Evolutionary conservation across 2,329 filamentous ascomycete genomes (phyloP), one percentile per base, ranked within the genome.

Genomic region (Massarina eburnea): DNA sequence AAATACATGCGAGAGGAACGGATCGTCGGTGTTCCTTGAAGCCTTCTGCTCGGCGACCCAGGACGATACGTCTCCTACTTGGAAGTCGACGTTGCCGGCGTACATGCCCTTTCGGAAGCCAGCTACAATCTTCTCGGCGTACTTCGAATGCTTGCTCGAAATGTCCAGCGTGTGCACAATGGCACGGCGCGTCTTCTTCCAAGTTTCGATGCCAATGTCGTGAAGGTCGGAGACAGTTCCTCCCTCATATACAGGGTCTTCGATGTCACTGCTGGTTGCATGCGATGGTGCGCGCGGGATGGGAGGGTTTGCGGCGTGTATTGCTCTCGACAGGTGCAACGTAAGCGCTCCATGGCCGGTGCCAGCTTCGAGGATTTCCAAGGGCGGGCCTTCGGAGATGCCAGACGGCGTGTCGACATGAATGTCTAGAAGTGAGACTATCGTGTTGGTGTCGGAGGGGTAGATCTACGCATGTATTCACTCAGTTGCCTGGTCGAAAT

Each of bases 291-390:
- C 33, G 12, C 67, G 59, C 0, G 78, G 76, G 5, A 79, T 71
- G 3, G 75, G 70, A 2, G 80, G 72, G 59, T 91, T 91, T 15
- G 83, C 86, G 35, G 81, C 88, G 62, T 91, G 86, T 36, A 94
- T 81, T 2, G 88, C 87, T 41, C 87, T 80, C 22, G 88, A 84
- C 18, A 94, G 76, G 61, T 91, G 82, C 4, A 94, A 70, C 0
- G 88, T 92, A 46, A 94, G 71, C 26, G 85, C 84, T 46, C 89
- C 89, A 75, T 91, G 88, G n/a, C 89, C 89, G 3, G 89, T 94
- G 14, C 89, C 89, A 37, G 88, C 88, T 70, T 94, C 89, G 41
- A 94, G 83, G 35, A 94, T 88, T 62, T 92, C 86, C 10, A 91
- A 67, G 0, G 78, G 80, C 8, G 60, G 74, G 68, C 50, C 30